Conservation (phyloP, 1,284 basidiomycete species). For the Quambalaria eucalypti region DNA sequence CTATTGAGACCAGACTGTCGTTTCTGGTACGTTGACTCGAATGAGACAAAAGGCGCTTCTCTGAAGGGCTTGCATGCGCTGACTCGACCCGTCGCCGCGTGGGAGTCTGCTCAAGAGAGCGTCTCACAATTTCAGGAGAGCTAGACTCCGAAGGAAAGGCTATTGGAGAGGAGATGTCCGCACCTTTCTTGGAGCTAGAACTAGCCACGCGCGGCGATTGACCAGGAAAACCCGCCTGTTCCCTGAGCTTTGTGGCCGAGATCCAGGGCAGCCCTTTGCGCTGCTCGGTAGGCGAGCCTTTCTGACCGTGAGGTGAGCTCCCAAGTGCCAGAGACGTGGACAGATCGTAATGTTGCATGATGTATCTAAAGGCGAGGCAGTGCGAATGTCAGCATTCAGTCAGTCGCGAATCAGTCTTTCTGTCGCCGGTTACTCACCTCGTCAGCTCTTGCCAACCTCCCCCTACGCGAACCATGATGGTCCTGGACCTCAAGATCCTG, state of each 20-base stretch:
- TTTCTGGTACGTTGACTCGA: too few relatives aligned
- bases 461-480: constrained; percentile 45
- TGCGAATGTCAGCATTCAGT: not conserved
- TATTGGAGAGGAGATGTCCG: not conserved
- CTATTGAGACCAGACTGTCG: too few relatives aligned
- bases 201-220: not conserved
- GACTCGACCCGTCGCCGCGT: too few relatives aligned
- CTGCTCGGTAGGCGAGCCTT: not conserved
- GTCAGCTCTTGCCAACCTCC: constrained; percentile 46
- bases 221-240: not conserved
- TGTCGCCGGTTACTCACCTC: not conserved
- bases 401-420: not conserved
- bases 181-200: not conserved
- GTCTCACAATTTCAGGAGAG: too few relatives aligned
- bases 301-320: not conserved
- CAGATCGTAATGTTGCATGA: not conserved
- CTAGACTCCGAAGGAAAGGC: not conserved
- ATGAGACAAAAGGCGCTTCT: too few relatives aligned
- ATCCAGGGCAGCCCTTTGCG: not conserved
- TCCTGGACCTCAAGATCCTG: constrained; percentile 36
- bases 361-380: not conserved
- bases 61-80: too few relatives aligned
- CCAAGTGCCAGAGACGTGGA: not conserved
- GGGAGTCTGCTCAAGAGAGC: too few relatives aligned
- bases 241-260: not conserved